Conservation (phyloP, 768 basidiomycete species). For the Serendipita sp. region DNA sequence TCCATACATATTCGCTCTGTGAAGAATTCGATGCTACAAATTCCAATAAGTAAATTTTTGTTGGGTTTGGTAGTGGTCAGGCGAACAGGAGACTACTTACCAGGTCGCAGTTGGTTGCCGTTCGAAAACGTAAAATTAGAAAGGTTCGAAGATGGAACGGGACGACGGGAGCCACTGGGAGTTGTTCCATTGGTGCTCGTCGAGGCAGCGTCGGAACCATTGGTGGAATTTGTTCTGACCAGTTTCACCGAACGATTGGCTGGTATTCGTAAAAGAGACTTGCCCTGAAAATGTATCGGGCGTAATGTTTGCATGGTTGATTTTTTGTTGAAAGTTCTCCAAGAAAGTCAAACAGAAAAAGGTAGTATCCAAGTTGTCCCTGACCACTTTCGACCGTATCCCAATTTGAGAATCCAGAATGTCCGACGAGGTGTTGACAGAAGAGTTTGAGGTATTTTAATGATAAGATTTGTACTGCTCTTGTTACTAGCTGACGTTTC, state of each 20-base stretch:
- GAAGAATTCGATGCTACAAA: too few relatives aligned
- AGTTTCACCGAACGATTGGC: background rate
- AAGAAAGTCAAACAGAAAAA: background rate
- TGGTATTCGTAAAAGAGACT: background rate
- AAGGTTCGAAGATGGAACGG: too few relatives aligned
- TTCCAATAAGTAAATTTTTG: too few relatives aligned
- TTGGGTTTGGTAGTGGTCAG: too few relatives aligned
- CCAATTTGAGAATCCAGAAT: background rate
- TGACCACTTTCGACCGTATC: background rate
- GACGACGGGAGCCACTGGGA: too few relatives aligned
- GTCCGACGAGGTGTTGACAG: slow-evolving; percentile 40
- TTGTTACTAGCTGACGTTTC: background rate
- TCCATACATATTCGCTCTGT: too few relatives aligned
- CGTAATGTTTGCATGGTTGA: background rate
- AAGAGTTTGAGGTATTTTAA: slow-evolving; percentile 71
- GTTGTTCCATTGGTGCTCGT: too few relatives aligned
- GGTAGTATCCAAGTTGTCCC: background rate
- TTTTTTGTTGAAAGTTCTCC: background rate
- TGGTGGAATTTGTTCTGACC: background rate
- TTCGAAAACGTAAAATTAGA: too few relatives aligned
- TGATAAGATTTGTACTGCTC: slow-evolving; percentile 9
- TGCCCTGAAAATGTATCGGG: background rate
- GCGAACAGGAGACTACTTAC: too few relatives aligned
- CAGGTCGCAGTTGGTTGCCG: too few relatives aligned
- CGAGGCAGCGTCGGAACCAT: too few relatives aligned